These are phyloP conservation scores for Parastagonospora avenae DNA, from an alignment of 2,329 filamentous ascomycete genomes.

Conservation along the genomic window DNA sequence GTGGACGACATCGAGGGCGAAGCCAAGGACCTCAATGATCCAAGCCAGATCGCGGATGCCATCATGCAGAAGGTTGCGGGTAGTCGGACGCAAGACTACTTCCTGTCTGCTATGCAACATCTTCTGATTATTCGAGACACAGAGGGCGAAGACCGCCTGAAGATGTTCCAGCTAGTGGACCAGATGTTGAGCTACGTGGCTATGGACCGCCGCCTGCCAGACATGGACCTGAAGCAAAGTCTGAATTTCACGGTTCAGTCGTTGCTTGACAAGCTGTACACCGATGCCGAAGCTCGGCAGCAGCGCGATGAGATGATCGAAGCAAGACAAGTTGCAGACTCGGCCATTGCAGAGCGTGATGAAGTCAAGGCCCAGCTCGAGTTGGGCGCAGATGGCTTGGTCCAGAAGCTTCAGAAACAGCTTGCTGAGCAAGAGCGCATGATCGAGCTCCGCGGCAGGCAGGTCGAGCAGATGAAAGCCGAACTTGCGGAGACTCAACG, in stretches of 20 bases:
- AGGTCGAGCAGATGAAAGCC: constrained; percentile 85
- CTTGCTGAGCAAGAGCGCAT: constrained; percentile 90
- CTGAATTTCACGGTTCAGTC: constrained; percentile 97
- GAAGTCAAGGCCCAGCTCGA: constrained; percentile 90
- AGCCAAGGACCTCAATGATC: constrained; percentile 89
- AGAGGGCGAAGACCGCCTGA: constrained; percentile 86
- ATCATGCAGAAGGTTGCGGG: constrained; percentile 85
- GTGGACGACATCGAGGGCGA: constrained; percentile 87
- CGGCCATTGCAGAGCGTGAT: constrained; percentile 93
- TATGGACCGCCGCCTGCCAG: constrained; percentile 93
- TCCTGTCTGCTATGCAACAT: constrained; percentile 93
- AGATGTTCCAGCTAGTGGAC: constrained; percentile 97
- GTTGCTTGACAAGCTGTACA: constrained; percentile 92
- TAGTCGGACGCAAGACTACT: constrained; percentile 90
- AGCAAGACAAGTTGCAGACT: constrained; percentile 89
- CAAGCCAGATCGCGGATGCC: constrained; percentile 89
- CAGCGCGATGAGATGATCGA: constrained; percentile 91
- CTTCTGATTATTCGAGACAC: constrained; percentile 90
- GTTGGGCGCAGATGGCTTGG: constrained; percentile 88
- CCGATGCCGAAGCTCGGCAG: constrained; percentile 91
- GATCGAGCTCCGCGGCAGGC: constrained; percentile 85
- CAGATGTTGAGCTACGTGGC: constrained; percentile 99
- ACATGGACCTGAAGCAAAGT: constrained; percentile 97
- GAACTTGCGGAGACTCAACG: constrained; percentile 88
- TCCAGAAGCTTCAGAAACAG: constrained; percentile 90